Base-by-base conservation (phyloP, 2,329 filamentous ascomycete genomes). In the Colletotrichum spinosum region DNA sequence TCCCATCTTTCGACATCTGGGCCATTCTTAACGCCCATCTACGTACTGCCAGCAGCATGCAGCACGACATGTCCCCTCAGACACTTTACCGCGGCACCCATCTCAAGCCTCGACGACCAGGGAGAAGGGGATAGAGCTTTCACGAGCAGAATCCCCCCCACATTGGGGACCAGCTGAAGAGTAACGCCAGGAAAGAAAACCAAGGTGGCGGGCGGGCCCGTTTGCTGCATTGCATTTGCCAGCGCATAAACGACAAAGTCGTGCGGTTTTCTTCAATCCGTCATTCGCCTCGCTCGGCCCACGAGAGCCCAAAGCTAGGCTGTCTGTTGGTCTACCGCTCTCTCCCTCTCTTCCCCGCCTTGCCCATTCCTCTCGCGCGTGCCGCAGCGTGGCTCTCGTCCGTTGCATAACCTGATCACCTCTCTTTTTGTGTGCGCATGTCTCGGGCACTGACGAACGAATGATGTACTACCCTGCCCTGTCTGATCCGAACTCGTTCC, bases 231-330 rank as follows among this genome's bases (percentile, higher is more conserved):
- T 44, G 25, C 25, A 25, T 25, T 5, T 5, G 55, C 55, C 55
- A 58, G 46, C 46, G 55, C 55, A 44, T 25, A 25, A 25, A 25
- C 25, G 37, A 17, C 1, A 17, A 17, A 38, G 25, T 58, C 13
- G 50, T 25, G 38, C 33, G 37, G 7, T 33, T 35, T 33, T 41
- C 13, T 13, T 41, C 38, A 10, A 33, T 46, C 25, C 15, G 11
- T 12, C 46, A 58, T 58, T 58, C 46, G 58, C 25, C 52, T 56
- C 35, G 52, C 51, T 62, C 51, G 46, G 34, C 52, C 51, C 62
- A 61, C 35, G 57, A 61, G 57, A 48, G 33, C 48, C 45, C 55
- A 37, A 38, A 50, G 50, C 55, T 38, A 46, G 34, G 46, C 55
- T 37, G 37, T 33, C 6, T 9, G 25, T 25, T 25, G 25, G 25